Conservation (phyloP, 257 asterid genomes). For the Agastache rugosa region DNA sequence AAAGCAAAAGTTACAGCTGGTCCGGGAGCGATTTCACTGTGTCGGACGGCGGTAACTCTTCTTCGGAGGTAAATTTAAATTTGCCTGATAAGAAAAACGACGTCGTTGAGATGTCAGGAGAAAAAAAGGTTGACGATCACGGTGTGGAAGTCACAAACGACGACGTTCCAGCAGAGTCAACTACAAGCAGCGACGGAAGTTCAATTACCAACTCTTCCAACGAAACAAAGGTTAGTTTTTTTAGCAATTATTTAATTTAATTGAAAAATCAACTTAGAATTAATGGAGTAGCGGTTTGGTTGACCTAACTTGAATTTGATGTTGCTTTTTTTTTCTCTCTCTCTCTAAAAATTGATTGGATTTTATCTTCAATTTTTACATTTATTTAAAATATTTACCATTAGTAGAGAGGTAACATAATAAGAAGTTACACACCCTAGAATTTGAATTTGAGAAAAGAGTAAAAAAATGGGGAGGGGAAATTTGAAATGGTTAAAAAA, state of each 20-base stretch:
- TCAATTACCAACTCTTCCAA: constrained; percentile 45
- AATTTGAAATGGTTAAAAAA: constrained; percentile 33
- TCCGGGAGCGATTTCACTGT: constrained; percentile 63
- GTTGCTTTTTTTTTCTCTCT: neutral
- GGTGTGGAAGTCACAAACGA: constrained; percentile 47
- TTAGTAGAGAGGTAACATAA: neutral
- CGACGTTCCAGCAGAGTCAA: constrained; percentile 48
- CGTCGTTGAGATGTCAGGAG: constrained; percentile 33
- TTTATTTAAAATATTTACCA: neutral
- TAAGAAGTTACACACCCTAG: neutral
- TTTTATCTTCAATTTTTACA: neutral
- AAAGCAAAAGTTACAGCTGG: constrained; percentile 53
- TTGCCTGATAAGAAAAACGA: constrained; percentile 32
- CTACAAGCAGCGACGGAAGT: constrained; percentile 36
- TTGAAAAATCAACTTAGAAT: neutral
- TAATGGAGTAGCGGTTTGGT: neutral
- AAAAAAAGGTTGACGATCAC: constrained; percentile 9
- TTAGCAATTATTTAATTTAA: neutral
- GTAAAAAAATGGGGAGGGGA: constrained; percentile 17
- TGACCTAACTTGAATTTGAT: constrained; percentile 16
- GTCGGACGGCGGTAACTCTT: constrained; percentile 44
- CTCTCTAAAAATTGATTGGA: neutral
- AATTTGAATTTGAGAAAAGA: constrained; percentile 39
- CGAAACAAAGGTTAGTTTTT: constrained; percentile 48
- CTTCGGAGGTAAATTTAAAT: constrained; percentile 40